phyloP scores from a whole-genome alignment of 805 yeast species.

The Ogataea haglerorum region DNA sequence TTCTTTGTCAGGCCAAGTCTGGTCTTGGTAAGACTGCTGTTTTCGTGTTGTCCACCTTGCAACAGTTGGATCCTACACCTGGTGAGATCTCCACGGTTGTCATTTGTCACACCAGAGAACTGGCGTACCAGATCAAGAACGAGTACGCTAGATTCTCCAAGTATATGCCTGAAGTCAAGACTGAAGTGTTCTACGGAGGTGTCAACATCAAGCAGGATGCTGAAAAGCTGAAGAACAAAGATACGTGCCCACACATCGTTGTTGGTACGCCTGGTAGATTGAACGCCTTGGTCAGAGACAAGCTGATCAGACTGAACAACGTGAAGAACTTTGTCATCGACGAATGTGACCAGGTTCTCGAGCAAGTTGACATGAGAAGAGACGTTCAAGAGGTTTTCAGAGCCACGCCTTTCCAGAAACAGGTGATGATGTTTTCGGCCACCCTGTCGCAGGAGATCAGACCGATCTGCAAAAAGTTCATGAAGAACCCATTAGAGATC shows the following conservation, averaged over 20 bases:
- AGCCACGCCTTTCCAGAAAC: conserved; percentile 96
- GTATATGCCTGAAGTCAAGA: conserved; percentile 96
- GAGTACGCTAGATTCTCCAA: conserved; percentile 97
- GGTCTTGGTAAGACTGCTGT: conserved; percentile 99
- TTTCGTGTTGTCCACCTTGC: conserved; percentile 91
- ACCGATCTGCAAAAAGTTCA: conserved; percentile 95
- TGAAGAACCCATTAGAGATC: conserved; percentile 96
- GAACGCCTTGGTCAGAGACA: conserved; percentile 89
- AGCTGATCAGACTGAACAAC: conserved; percentile 78
- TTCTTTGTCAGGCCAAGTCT: conserved; percentile 97
- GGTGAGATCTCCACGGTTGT: conserved; percentile 95
- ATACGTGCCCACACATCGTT: conserved; percentile 91
- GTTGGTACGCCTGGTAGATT: conserved; percentile 99
- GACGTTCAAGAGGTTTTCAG: conserved; percentile 98
- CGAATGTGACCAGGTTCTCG: conserved; percentile 98
- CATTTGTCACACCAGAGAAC: conserved; percentile 96
- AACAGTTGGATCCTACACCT: conserved; percentile 94
- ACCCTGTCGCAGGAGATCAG: conserved; percentile 91
- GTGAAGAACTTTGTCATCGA: conserved; percentile 94
- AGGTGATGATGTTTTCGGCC: conserved; percentile 99
- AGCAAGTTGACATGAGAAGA: conserved; percentile 84
- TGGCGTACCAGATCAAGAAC: conserved; percentile 96
- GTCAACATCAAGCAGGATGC: conserved; percentile 79
- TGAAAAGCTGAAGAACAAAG: conserved; percentile 85
- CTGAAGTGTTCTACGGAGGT: conserved; percentile 98